Percentiles rank a stretch among this genome's conserved stretches.
These are phyloP conservation scores for Cerrena zonata DNA, from an alignment of 1,284 basidiomycete species.

Conservation along the genomic window DNA sequence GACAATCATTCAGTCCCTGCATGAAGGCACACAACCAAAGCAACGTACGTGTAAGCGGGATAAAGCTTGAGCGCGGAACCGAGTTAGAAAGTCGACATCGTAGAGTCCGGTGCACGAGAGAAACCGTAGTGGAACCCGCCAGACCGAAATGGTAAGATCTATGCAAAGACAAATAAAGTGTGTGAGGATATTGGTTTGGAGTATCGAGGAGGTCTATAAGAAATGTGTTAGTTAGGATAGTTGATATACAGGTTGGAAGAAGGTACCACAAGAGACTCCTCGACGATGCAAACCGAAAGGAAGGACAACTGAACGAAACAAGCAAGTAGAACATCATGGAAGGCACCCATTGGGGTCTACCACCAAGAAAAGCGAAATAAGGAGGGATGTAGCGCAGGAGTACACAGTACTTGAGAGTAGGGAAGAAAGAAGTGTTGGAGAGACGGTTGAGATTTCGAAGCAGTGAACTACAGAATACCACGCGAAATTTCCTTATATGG, in stretches of 20 bases:
- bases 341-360: not conserved
- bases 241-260: not conserved
- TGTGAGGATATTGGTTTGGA: slow-evolving; percentile 3
- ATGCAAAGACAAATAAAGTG: slow-evolving; percentile 2
- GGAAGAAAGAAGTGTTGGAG: not conserved
- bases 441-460: not conserved
- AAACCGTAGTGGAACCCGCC: slow-evolving; percentile 3
- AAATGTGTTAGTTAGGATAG: not conserved
- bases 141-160: slow-evolving; percentile 4
- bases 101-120: slow-evolving; percentile 2
- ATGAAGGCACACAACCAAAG: not conserved
- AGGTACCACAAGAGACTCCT: slow-evolving; percentile 4
- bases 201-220: slow-evolving; percentile 2
- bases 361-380: not conserved
- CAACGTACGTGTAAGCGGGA: not conserved
- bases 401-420: not conserved
- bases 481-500: not conserved
- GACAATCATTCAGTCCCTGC: not conserved
- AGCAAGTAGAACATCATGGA: not conserved
- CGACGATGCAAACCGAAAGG: not conserved
- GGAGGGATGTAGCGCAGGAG: not conserved
- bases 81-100: not conserved
- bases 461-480: not conserved
- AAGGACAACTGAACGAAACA: not conserved
- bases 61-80: not conserved